Evolutionary conservation across 352 stramenopile species (phyloP), one percentile per base, ranked within the genome.

Genomic region (Pythium insidiosum): DNA sequence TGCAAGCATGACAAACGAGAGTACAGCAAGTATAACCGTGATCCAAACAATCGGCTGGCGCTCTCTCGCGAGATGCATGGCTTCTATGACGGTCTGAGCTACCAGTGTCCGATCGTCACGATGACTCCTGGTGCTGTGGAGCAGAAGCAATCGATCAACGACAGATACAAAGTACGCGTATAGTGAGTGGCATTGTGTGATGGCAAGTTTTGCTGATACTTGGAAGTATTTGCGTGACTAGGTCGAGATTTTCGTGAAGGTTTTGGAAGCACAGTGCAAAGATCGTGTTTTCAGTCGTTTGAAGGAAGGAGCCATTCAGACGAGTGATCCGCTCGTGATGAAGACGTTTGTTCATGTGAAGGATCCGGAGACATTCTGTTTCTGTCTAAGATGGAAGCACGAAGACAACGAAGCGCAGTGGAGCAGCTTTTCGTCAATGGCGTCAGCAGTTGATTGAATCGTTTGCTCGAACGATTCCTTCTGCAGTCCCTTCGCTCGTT

Each of bases 1-100:
- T 36, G 18, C 24, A 38, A n/a, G 26, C 7, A 47, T 15, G 19
- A 34, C 38, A 38, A 49, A 18, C 38, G 39, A 43, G 38, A 44
- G 18, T 43, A 24, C 31, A 39, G 18, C 28, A 40, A 47, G 3
- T 47, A 53, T 26, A 22, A 53, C 43, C 3, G 16, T 43, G 47
- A 49, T 28, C 12, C 15, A 18, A 40, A 56, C 47, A 49, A 38
- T 42, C 23, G 30, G 18, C 47, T 44, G 13, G 35, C 41, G 24
- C 48, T 42, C 16, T 50, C 5, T 26, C 20, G 28, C n/a, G n/a
- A n/a, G n/a, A n/a, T n/a, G n/a, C n/a, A n/a, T n/a, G n/a, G n/a
- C n/a, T n/a, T n/a, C n/a, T n/a, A n/a, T n/a, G n/a, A n/a, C n/a
- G n/a, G n/a, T n/a, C n/a, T n/a, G n/a, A n/a, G n/a, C n/a, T n/a